Evolutionary conservation across 176 grass and related monocot species (phyloP).

Genomic region (Musa troglodytarum): DNA sequence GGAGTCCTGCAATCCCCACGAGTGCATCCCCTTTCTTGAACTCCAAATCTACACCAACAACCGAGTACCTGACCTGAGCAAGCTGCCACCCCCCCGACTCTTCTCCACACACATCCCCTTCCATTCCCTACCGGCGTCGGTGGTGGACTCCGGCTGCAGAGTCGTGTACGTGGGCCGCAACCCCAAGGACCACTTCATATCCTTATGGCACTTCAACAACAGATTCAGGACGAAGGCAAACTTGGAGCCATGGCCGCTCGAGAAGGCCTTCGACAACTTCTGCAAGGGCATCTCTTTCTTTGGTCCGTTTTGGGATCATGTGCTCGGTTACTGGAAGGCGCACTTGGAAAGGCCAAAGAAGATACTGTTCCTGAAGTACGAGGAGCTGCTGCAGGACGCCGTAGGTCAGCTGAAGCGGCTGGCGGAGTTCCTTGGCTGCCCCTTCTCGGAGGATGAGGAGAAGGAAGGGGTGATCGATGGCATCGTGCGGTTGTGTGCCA

Average conservation of each 20-base stretch:
- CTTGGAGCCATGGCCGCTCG: background rate
- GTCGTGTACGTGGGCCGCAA: conserved; percentile 12
- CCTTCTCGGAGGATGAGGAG: conserved; percentile 11
- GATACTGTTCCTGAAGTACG: conserved; percentile 27
- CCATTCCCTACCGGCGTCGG: background rate
- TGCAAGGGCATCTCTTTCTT: background rate
- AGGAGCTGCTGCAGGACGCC: conserved; percentile 15
- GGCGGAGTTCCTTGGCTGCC: conserved; percentile 4
- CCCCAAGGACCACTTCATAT: conserved; percentile 22
- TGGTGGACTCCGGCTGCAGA: background rate
- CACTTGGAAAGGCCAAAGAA: conserved; percentile 2
- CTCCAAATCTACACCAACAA: background rate
- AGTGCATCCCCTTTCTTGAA: conserved; percentile 21
- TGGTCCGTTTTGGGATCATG: conserved; percentile 12
- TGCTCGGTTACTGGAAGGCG: conserved; percentile 19
- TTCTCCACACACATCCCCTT: conserved; percentile 13
- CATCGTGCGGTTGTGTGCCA: conserved; percentile 5
- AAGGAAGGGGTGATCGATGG: background rate
- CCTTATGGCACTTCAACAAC: conserved; percentile 12
- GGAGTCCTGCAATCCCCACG: background rate
- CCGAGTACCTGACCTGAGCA: background rate
- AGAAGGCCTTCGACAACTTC: background rate
- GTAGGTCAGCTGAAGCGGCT: background rate
- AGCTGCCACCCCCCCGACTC: conserved; percentile 1
- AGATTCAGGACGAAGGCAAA: background rate